Evolutionary conservation across 164 flowering plant species (phyloP).

Genomic region (Umbellularia californica): DNA sequence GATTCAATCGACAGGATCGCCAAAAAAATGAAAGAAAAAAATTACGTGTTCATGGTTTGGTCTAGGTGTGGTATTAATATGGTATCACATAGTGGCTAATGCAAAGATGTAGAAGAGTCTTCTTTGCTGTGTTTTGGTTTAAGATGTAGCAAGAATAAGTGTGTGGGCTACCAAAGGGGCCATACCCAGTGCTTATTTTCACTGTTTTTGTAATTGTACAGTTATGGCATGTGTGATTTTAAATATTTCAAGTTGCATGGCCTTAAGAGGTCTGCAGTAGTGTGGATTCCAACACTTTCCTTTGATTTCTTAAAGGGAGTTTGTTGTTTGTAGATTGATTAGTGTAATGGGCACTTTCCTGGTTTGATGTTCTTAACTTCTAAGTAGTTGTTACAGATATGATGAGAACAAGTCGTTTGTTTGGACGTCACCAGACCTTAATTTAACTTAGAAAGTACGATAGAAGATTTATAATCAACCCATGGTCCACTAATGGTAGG

Average conservation of each 20-base stretch:
- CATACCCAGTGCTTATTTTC: background rate
- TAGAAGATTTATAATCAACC: too few relatives aligned
- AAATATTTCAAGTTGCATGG: background rate
- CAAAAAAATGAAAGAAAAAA: background rate
- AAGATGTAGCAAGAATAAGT: conserved; percentile 3
- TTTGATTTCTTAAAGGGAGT: too few relatives aligned
- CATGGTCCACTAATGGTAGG: background rate
- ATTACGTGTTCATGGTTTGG: background rate
- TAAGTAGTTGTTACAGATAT: too few relatives aligned
- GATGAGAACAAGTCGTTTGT: background rate
- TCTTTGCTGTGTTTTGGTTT: background rate
- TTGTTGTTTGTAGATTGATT: too few relatives aligned
- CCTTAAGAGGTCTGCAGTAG: background rate
- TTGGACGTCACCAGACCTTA: background rate
- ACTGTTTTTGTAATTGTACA: background rate
- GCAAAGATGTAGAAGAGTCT: background rate
- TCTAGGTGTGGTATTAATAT: background rate
- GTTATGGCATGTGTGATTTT: background rate
- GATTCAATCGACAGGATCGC: background rate
- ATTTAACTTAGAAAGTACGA: background rate
- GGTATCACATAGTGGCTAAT: background rate
- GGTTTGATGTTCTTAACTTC: too few relatives aligned
- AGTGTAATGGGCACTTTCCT: too few relatives aligned
- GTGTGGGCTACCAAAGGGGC: conserved; percentile 9
- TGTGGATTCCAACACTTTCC: background rate